Percentiles rank a stretch among this genome's conserved stretches.
These are phyloP conservation scores for Ricinus communis DNA, from an alignment of 345 rosid genomes.

Conservation along the genomic window DNA sequence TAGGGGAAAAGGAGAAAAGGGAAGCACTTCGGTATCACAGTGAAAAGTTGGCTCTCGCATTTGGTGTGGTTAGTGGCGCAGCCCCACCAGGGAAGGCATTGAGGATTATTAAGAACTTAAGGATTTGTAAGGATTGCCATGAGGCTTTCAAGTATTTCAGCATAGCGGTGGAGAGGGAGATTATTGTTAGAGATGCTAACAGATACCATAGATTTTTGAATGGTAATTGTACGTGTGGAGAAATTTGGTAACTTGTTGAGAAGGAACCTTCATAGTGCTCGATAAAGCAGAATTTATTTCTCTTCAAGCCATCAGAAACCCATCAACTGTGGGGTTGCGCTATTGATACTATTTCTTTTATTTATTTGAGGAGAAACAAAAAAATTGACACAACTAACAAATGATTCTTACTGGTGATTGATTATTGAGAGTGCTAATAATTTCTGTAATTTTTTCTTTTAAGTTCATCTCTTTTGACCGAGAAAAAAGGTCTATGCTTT, in stretches of 20 bases:
- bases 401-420: no score
- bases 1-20: slow-evolving; percentile 76
- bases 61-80: slow-evolving; percentile 54
- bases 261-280: not conserved
- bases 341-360: no score
- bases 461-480: no score
- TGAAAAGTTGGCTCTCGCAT: slow-evolving; percentile 75
- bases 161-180: slow-evolving; percentile 34
- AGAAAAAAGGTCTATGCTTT: no score
- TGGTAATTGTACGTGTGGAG: slow-evolving; percentile 42
- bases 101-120: slow-evolving; percentile 77
- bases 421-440: no score
- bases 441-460: no score
- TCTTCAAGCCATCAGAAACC: no score
- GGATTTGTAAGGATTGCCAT: slow-evolving; percentile 81
- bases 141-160: slow-evolving; percentile 47
- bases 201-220: slow-evolving; percentile 45
- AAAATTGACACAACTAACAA: no score
- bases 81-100: slow-evolving; percentile 61
- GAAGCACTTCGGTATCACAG: slow-evolving; percentile 60
- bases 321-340: no score
- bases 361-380: no score
- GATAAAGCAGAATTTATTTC: not conserved
- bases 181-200: slow-evolving; percentile 46
- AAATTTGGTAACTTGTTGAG: slow-evolving; percentile 31